A percentile compares a stretch with the other conserved stretches of the same genome.
These are phyloP conservation scores for Amanita molliuscula DNA, from an alignment of 768 basidiomycete genomes.

Conservation along the genomic window DNA sequence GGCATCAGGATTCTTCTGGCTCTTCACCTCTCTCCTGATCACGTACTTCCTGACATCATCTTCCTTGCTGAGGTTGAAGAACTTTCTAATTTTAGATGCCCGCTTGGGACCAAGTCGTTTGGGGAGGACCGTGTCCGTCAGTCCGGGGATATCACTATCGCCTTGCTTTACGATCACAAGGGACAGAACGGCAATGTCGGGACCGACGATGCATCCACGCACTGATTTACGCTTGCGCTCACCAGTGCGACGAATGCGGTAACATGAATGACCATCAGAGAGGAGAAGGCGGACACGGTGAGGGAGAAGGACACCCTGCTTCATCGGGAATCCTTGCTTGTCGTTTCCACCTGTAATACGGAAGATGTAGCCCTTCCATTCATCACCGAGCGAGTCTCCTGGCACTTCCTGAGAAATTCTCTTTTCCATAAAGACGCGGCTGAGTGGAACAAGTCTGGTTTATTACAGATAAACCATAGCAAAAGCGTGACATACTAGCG, in stretches of 20 bases:
- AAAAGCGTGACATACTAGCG: conserved; percentile 44
- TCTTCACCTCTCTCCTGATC: conserved; percentile 83
- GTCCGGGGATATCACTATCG: conserved; percentile 77
- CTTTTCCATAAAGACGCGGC: conserved; percentile 96
- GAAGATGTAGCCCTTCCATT: conserved; percentile 95
- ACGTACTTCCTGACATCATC: conserved; percentile 99
- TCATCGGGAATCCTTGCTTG: conserved; percentile 99
- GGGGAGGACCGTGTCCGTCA: conserved; percentile 88
- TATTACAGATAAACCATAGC: not conserved
- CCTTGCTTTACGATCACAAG: conserved; percentile 96
- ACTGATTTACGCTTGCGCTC: conserved; percentile 99
- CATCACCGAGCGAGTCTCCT: conserved; percentile 84
- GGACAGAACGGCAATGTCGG: conserved; percentile 92
- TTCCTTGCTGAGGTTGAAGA: conserved; percentile 97
- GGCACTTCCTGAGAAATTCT: conserved; percentile 93
- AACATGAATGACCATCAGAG: conserved; percentile 95
- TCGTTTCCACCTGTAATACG: conserved; percentile 98
- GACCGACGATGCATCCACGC: conserved; percentile 94
- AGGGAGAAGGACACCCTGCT: conserved; percentile 95
- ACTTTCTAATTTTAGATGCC: conserved; percentile 91
- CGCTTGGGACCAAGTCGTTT: conserved; percentile 96
- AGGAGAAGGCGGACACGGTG: conserved; percentile 92
- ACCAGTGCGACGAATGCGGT: conserved; percentile 82
- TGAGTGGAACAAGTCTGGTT: conserved; percentile 17
- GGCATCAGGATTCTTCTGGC: conserved; percentile 77